Evolutionary conservation across 108 stramenopile species (phyloP).

Genomic region (Fistulifera pelliculosa): DNA sequence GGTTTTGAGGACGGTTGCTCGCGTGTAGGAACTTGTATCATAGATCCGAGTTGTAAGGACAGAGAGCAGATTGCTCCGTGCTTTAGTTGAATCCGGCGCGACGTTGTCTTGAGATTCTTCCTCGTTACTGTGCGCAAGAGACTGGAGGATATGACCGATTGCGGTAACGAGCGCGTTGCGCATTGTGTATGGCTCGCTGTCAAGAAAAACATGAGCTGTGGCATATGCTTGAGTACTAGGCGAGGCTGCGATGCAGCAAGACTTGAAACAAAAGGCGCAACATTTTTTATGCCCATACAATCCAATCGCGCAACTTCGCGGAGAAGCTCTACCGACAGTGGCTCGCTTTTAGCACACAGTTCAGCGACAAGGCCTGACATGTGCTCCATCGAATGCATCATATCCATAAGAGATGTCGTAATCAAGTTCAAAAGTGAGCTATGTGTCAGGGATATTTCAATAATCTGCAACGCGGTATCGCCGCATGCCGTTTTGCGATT

Average conservation of each 20-base stretch:
- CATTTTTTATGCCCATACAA: conserved; percentile 59
- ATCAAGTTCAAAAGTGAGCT: conserved; percentile 43
- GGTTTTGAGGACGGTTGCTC: conserved; percentile 77
- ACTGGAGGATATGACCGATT: conserved; percentile 50
- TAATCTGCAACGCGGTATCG: conserved; percentile 58
- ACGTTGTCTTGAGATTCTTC: conserved; percentile 17
- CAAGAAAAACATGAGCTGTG: conserved; percentile 66
- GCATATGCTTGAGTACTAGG: conserved; percentile 51
- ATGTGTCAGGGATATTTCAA: conserved; percentile 50
- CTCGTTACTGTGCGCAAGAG: conserved; percentile 10
- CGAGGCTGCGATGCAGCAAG: conserved; percentile 48
- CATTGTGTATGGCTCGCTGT: conserved; percentile 65
- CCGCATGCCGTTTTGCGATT: conserved; percentile 56
- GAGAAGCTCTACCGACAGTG: conserved; percentile 55
- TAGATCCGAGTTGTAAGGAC: conserved; percentile 65
- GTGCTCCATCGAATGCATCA: conserved; percentile 80
- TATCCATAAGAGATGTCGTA: conserved; percentile 74
- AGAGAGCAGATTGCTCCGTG: conserved; percentile 67
- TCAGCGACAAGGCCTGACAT: conserved; percentile 67
- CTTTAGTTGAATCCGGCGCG: conserved; percentile 27
- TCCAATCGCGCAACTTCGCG: conserved; percentile 70
- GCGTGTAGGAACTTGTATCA: conserved; percentile 78
- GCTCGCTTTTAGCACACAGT: conserved; percentile 52
- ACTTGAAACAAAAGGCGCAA: conserved; percentile 69
- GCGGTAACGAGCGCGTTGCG: conserved; percentile 70